Percentiles rank a stretch among this genome's conserved stretches.
phyloP scores from a whole-genome alignment of 306 rosid genomes.

The barrel medic (Medicago truncatula) region MtrunA17r5.0-ANR NC_053048.1:49968501-49969000 shows the following conservation, averaged over 20 bases:
- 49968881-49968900: neutral
- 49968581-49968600: neutral
- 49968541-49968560: neutral
- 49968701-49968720: neutral
- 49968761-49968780: slow-evolving; percentile 14
- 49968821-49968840: neutral
- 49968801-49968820: neutral
- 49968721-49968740: neutral
- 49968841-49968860: neutral
- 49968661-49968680: too few relatives aligned
- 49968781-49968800: neutral
- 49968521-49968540: slow-evolving; percentile 3
- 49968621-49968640: too few relatives aligned
- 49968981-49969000: slow-evolving; percentile 18
- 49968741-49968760: neutral
- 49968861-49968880: neutral
- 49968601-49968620: too few relatives aligned
- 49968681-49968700: too few relatives aligned
- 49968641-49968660: too few relatives aligned
- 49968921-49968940: slow-evolving; percentile 1
- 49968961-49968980: slow-evolving; percentile 18
- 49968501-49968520: slow-evolving; percentile 22
- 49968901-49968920: neutral
- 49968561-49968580: neutral
- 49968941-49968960: neutral